Percentiles rank a stretch among this genome's conserved stretches.
Conservation (phyloP, 2,329 filamentous ascomycete species). For the Arthrocladium fulminans region DNA sequence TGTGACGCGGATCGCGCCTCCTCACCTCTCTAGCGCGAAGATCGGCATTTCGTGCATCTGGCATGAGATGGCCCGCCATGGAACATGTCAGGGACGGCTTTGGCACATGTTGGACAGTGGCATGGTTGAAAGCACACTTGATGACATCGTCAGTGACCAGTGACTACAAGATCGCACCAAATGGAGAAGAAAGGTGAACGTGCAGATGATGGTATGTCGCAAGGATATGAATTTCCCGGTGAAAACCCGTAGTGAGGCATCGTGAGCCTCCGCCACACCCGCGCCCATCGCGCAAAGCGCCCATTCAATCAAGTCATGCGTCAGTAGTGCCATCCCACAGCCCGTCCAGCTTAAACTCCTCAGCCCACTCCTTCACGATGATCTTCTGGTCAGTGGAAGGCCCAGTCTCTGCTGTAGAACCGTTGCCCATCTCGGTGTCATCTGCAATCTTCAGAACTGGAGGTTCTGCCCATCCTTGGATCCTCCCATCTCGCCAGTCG, state of each 20-base stretch:
- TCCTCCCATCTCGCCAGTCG: slow-evolving; percentile 93
- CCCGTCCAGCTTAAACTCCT: slow-evolving; percentile 90
- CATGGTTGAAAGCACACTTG: too few relatives aligned
- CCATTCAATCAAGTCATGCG: neutral
- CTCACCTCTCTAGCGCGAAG: neutral
- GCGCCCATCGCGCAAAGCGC: neutral
- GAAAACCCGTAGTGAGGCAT: too few relatives aligned
- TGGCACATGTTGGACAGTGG: neutral
- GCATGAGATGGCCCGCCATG: neutral
- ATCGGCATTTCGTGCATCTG: neutral
- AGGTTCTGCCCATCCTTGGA: slow-evolving; percentile 82
- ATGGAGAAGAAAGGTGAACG: too few relatives aligned
- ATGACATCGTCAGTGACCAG: too few relatives aligned
- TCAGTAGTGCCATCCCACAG: slow-evolving; percentile 56
- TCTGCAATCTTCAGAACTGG: slow-evolving; percentile 56
- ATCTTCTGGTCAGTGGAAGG: slow-evolving; percentile 57
- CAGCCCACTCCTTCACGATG: slow-evolving; percentile 86
- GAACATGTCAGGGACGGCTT: neutral
- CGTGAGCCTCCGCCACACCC: too few relatives aligned
- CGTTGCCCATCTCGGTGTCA: slow-evolving; percentile 30
- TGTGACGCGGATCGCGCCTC: neutral
- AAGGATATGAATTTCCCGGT: too few relatives aligned
- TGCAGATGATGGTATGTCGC: too few relatives aligned
- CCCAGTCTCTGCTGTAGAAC: slow-evolving; percentile 26
- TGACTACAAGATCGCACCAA: too few relatives aligned